Evolutionary conservation across 495 filamentous ascomycete genomes (phyloP).

Genomic region (Sabuloglossum arenarium): DNA sequence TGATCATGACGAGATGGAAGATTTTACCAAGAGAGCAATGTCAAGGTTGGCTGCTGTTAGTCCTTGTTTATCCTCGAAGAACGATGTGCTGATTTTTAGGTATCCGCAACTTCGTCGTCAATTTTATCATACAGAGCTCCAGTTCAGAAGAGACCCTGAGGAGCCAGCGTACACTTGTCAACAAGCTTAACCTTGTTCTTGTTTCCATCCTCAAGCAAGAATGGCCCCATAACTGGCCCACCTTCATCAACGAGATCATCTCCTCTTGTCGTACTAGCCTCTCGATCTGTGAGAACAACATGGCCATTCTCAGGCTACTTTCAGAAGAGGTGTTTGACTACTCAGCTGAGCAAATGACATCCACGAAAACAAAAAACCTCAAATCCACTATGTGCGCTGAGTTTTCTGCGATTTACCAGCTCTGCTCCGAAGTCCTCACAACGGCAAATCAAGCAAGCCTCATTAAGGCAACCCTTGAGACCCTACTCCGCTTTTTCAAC

Average conservation of each 20-base stretch:
- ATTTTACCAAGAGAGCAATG: slow-evolving; percentile 89
- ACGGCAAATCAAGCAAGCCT: slow-evolving; percentile 74
- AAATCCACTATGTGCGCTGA: slow-evolving; percentile 97
- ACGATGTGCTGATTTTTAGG: slow-evolving; percentile 27
- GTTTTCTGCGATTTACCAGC: slow-evolving; percentile 90
- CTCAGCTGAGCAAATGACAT: slow-evolving; percentile 96
- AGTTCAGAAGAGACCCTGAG: slow-evolving; percentile 68
- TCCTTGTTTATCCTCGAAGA: neutral
- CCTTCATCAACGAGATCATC: slow-evolving; percentile 98
- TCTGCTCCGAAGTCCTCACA: slow-evolving; percentile 82
- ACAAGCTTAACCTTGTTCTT: slow-evolving; percentile 94
- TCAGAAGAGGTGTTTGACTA: slow-evolving; percentile 99
- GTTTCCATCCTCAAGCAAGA: slow-evolving; percentile 97
- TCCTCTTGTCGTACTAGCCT: slow-evolving; percentile 83
- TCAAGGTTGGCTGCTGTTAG: slow-evolving; percentile 35
- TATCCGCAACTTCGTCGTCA: slow-evolving; percentile 96
- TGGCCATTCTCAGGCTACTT: slow-evolving; percentile 87
- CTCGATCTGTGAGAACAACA: slow-evolving; percentile 98
- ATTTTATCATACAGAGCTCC: slow-evolving; percentile 88
- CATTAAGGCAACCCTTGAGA: slow-evolving; percentile 86
- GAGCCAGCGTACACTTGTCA: slow-evolving; percentile 65
- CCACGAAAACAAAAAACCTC: slow-evolving; percentile 78
- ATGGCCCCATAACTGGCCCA: slow-evolving; percentile 99
- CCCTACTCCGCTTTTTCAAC: slow-evolving; percentile 85
- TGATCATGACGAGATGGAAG: slow-evolving; percentile 98